phyloP scores from a whole-genome alignment of 73 alveolate species.

The Paramecium caudatum region DNA sequence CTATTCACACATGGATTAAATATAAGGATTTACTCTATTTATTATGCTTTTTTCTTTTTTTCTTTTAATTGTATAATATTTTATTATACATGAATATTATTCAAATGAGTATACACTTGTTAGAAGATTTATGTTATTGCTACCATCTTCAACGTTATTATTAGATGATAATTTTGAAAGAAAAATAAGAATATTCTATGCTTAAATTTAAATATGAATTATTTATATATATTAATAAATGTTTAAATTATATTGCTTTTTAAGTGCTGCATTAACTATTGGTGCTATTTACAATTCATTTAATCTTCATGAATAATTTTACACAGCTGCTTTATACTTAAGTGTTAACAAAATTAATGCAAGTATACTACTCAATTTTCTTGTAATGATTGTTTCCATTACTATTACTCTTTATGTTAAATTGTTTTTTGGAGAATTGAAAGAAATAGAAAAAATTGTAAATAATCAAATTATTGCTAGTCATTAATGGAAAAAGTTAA shows the following conservation, averaged over 20 bases:
- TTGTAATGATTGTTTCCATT: constrained; percentile 8
- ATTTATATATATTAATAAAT: neutral
- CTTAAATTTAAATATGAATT: neutral
- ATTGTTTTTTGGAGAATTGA: constrained; percentile 25
- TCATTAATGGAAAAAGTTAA: constrained; percentile 44
- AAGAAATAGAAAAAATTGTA: constrained; percentile 37
- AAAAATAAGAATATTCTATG: constrained; percentile 31
- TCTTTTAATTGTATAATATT: neutral
- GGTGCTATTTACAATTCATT: constrained; percentile 60
- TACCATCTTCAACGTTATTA: constrained; percentile 50
- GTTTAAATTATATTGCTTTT: constrained; percentile 35
- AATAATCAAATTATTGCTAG: neutral
- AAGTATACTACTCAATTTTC: constrained; percentile 31
- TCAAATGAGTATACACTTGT: neutral
- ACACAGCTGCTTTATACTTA: constrained; percentile 25
- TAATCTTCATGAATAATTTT: neutral
- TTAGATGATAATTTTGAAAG: constrained; percentile 54
- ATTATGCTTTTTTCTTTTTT: neutral
- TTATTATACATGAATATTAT: neutral
- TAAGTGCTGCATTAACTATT: neutral
- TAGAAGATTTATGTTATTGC: constrained; percentile 29
- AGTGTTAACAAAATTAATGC: constrained; percentile 50
- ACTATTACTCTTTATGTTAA: neutral
- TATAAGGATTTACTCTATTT: neutral
- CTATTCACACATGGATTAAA: neutral